Evolutionary conservation across 139 green algal genomes (phyloP).

Genomic region (Zygnema circumcarinatum): DNA sequence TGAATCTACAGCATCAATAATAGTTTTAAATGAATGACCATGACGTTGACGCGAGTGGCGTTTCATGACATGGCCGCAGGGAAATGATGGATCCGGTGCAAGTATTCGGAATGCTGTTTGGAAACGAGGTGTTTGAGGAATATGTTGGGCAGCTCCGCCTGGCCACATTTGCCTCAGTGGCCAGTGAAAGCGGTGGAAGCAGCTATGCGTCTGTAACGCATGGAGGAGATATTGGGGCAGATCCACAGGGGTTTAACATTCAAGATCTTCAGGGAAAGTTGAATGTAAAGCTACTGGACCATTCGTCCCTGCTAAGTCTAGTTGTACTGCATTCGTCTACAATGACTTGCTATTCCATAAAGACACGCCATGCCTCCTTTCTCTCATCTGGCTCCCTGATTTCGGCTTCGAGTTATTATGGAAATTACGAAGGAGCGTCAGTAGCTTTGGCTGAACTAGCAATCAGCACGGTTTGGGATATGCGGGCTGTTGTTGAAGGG

Average conservation of each 20-base stretch:
- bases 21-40: no score
- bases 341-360: no score
- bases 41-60: no score
- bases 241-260: not conserved
- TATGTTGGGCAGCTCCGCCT: constrained; percentile 67
- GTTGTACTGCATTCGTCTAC: no score
- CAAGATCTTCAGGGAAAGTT: constrained; percentile 29
- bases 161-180: constrained; percentile 51
- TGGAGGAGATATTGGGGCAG: constrained; percentile 1
- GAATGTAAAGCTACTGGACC: not conserved
- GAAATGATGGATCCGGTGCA: constrained; percentile 62
- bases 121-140: constrained; percentile 65
- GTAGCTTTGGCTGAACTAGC: not conserved
- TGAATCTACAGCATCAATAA: no score
- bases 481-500: not conserved
- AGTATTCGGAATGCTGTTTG: constrained; percentile 68
- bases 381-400: no score
- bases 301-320: no score
- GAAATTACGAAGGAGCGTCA: no score
- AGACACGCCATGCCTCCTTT: no score
- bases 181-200: constrained; percentile 37
- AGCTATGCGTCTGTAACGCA: not conserved
- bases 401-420: no score
- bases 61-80: no score
- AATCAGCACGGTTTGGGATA: not conserved